Evolutionary conservation across 2,329 filamentous ascomycete genomes (phyloP).

Genomic region (Raffaelea albimanens): DNA sequence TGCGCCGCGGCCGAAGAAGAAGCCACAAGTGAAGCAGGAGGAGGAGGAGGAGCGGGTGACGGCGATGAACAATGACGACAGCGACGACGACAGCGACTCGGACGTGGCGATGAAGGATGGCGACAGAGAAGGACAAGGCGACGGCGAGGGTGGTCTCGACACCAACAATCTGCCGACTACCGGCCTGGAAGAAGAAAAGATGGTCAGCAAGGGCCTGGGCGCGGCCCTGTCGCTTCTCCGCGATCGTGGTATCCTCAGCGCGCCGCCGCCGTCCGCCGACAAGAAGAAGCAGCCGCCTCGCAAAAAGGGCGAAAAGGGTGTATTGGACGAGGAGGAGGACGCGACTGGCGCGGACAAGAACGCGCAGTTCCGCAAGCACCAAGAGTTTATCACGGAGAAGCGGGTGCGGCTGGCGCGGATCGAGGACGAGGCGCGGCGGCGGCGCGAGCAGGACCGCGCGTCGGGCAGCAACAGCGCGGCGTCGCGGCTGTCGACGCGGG

Average conservation of each 20-base stretch:
- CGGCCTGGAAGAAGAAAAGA: conserved; percentile 79
- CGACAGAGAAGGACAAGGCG: conserved; percentile 30
- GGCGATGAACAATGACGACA: conserved; percentile 28
- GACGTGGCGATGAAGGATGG: conserved; percentile 41
- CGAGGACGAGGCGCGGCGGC: conserved; percentile 66
- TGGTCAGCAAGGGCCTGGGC: conserved; percentile 67
- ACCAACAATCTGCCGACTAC: conserved; percentile 31
- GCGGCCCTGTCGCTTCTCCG: conserved; percentile 73
- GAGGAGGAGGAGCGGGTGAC: conserved; percentile 20
- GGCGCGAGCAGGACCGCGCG: conserved; percentile 77
- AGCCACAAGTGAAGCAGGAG: background rate
- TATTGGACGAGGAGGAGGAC: conserved; percentile 39
- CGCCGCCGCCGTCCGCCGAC: background rate
- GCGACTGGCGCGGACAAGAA: conserved; percentile 5
- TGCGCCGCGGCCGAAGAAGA: conserved; percentile 35
- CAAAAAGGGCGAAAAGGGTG: conserved; percentile 44
- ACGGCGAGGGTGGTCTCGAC: conserved; percentile 67
- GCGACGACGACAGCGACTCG: conserved; percentile 31
- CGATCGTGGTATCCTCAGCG: conserved; percentile 70
- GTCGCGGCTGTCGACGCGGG: conserved; percentile 82
- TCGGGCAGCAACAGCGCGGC: conserved; percentile 33
- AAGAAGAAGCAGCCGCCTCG: no score
- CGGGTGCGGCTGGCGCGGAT: conserved; percentile 63
- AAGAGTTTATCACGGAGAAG: conserved; percentile 73
- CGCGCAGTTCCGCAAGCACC: conserved; percentile 44